Evolutionary conservation across 164 flowering plant genomes (phyloP).

Genomic region (Santalum album): DNA sequence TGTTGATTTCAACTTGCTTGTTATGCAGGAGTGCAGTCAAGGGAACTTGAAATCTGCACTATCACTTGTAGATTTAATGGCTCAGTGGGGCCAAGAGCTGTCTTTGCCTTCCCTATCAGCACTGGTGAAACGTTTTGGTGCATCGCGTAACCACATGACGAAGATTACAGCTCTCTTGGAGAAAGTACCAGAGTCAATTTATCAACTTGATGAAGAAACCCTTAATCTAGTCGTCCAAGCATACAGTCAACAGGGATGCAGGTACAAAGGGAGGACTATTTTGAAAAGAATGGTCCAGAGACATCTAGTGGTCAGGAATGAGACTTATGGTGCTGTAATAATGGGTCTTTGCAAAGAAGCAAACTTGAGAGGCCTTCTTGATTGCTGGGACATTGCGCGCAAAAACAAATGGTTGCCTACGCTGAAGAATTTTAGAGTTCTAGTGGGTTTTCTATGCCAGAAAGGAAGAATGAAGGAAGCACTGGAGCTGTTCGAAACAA

Average conservation of each 20-base stretch:
- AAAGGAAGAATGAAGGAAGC: conserved; percentile 41
- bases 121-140: conserved; percentile 32
- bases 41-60: conserved; percentile 34
- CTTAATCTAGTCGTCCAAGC: conserved; percentile 53
- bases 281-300: conserved; percentile 43
- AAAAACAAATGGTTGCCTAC: conserved; percentile 49
- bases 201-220: conserved; percentile 44
- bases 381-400: conserved; percentile 39
- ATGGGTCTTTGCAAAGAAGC: conserved; percentile 38
- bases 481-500: conserved; percentile 39
- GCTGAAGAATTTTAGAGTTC: conserved; percentile 26
- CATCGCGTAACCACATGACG: conserved; percentile 23
- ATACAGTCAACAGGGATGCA: conserved; percentile 33
- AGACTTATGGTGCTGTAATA: conserved; percentile 39
- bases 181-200: conserved; percentile 29
- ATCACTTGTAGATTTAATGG: conserved; percentile 36
- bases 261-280: conserved; percentile 21
- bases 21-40: conserved; percentile 29
- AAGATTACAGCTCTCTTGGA: conserved; percentile 28
- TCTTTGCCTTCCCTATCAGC: conserved; percentile 38
- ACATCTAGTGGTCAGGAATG: conserved; percentile 22
- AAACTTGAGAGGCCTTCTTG: conserved; percentile 20
- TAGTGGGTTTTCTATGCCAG: conserved; percentile 37
- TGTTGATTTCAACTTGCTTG: conserved; percentile 46
- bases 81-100: conserved; percentile 55